Evolutionary conservation across 1,139 yeast genomes (phyloP).

Genomic region (Hansenula lynferdii): DNA sequence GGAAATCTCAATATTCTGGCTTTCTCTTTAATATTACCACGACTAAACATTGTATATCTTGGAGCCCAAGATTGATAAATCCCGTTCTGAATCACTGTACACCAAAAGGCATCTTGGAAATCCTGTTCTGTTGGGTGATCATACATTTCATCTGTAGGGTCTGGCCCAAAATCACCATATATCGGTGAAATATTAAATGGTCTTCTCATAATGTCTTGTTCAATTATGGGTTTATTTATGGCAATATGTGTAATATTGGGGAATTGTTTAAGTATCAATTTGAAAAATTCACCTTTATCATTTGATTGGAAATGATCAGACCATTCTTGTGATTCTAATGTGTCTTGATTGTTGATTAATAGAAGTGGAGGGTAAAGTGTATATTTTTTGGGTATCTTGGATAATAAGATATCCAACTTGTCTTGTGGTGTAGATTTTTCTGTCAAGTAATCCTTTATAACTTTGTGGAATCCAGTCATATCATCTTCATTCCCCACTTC

Average conservation of each 20-base stretch:
- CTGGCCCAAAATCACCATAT: conserved; percentile 63
- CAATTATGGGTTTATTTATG: conserved; percentile 62
- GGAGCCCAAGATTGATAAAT: conserved; percentile 85
- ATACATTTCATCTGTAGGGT: conserved; percentile 20
- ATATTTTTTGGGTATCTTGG: conserved; percentile 35
- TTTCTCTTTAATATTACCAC: conserved; percentile 88
- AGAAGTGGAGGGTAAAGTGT: conserved; percentile 66
- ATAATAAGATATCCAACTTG: neutral
- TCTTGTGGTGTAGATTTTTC: neutral
- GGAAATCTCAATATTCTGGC: conserved; percentile 48
- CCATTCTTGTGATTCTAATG: conserved; percentile 39
- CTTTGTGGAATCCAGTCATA: neutral
- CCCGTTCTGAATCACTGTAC: conserved; percentile 65
- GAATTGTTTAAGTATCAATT: conserved; percentile 25
- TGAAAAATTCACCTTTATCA: conserved; percentile 4
- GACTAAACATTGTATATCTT: conserved; percentile 75
- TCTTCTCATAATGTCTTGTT: conserved; percentile 50
- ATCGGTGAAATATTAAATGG: conserved; percentile 58
- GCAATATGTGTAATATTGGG: conserved; percentile 57
- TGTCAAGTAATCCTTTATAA: neutral
- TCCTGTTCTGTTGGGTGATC: conserved; percentile 39
- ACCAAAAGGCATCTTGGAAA: conserved; percentile 63
- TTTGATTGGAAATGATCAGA: too few relatives aligned
- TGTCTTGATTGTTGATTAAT: conserved; percentile 39
- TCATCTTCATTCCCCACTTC: neutral